Base-by-base conservation (phyloP, 2,329 filamentous ascomycete species). In the Penicillium sp. region DNA sequence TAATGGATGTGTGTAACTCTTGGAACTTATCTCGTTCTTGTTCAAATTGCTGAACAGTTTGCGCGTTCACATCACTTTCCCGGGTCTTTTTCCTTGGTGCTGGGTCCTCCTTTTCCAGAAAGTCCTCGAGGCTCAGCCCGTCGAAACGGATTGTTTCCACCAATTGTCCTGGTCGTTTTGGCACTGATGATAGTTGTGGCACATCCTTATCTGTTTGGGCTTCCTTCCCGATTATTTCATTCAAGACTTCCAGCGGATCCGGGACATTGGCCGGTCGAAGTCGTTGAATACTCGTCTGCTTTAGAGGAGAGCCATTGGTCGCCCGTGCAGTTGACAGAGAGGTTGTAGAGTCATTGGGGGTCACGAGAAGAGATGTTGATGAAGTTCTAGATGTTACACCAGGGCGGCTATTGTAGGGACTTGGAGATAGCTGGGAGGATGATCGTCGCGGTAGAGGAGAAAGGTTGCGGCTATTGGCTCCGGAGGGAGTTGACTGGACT, bases 1-100 rank as follows among this genome's bases (percentile, higher is more conserved):
- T 69, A 68, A 99, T 97, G 4, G 93, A 95, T 68, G 84, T 86
- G 75, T 97, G 94, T 42, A 99, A 82, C 56, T 95, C 91, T 74
- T 97, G 89, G 67, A 96, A 96, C 69, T 89, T 93, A 69, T 88
- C 82, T 73, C 89, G 90, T 64, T 96, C 91, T 63, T 84, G 84
- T 73, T 94, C 89, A 73, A 92, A 91, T 77, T 93, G 88, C 78
- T 89, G 86, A 59, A 85, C 77, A 50, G 86, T 86, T 73, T 90
- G 87, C 46, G 77, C 78, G 66, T 75, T 78, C 69, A 77, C 66
- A 72, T 78, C 68, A 48, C 66, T 71, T 45, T 65, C 63, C 10
- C 60, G 50, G 10, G 67, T 62, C 41, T 62, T 65, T 53, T 62
- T 71, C 29, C 68, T 71, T 66, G 53, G 57, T 23, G 49, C 33